Evolutionary conservation across 2,329 filamentous ascomycete genomes (phyloP).

Genomic region (Exserohilum rostratum): DNA sequence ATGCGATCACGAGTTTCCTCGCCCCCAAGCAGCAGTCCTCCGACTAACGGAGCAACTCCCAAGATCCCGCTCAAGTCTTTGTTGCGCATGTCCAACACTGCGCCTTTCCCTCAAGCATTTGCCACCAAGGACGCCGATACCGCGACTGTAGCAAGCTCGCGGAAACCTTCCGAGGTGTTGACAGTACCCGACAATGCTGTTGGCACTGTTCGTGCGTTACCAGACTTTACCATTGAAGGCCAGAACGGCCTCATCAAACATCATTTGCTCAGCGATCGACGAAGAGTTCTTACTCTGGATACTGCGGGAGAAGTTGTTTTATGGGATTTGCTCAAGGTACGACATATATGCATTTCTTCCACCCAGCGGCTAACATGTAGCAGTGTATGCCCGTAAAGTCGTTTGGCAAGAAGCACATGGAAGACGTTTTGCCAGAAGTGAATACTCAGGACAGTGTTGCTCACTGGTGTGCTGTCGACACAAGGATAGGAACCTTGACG

Average conservation of each 20-base stretch:
- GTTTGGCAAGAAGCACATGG: constrained; percentile 93
- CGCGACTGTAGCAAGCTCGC: constrained; percentile 57
- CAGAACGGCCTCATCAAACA: constrained; percentile 96
- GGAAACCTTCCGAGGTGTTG: constrained; percentile 65
- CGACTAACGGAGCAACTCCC: constrained; percentile 47
- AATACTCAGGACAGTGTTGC: constrained; percentile 89
- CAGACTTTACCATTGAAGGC: constrained; percentile 75
- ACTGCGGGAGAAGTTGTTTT: constrained; percentile 93
- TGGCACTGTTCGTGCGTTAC: constrained; percentile 50
- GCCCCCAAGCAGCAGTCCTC: constrained; percentile 41
- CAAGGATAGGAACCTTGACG: constrained; percentile 87
- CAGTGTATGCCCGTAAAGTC: constrained; percentile 85
- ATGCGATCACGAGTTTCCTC: constrained; percentile 51
- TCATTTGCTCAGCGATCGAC: constrained; percentile 86
- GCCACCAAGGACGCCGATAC: constrained; percentile 62
- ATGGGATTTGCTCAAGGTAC: constrained; percentile 89
- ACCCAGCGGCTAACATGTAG: constrained; percentile 22
- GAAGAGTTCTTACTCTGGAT: constrained; percentile 87
- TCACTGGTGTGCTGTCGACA: constrained; percentile 95
- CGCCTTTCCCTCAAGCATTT: constrained; percentile 68
- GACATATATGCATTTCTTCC: constrained; percentile 20
- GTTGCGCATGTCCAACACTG: constrained; percentile 82
- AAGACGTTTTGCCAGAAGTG: constrained; percentile 85
- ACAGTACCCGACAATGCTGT: constrained; percentile 47
- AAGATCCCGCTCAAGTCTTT: constrained; percentile 80